Evolutionary conservation across 2,329 filamentous ascomycete species (phyloP).

Genomic region (Pseudogymnoascus sp.): DNA sequence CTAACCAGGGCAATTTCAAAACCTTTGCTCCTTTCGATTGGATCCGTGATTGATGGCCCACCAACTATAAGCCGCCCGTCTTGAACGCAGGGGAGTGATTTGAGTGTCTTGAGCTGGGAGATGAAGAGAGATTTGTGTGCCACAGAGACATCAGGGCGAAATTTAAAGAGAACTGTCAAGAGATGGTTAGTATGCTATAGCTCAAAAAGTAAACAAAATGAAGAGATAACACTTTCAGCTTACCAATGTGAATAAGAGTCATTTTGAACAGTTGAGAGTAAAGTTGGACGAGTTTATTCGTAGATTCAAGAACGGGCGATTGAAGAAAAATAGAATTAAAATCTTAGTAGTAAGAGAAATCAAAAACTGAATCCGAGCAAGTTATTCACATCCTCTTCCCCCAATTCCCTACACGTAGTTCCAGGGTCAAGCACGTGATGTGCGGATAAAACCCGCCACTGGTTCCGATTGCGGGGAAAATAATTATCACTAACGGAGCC

Average conservation of each 20-base stretch:
- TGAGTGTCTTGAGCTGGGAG: conserved; percentile 15
- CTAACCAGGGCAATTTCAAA: conserved; percentile 20
- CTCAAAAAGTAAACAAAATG: neutral
- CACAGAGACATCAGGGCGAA: conserved; percentile 12
- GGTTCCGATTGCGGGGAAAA: neutral
- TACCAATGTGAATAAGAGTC: conserved; percentile 21
- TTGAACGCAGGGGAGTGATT: conserved; percentile 16
- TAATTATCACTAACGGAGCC: neutral
- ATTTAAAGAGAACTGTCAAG: conserved; percentile 19
- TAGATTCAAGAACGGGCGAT: neutral
- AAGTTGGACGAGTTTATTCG: neutral
- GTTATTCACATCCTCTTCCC: neutral
- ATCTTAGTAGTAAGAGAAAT: neutral
- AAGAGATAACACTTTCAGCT: neutral
- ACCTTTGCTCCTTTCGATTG: conserved; percentile 18
- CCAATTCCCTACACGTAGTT: no score
- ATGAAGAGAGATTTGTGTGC: conserved; percentile 16
- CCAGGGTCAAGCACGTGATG: neutral
- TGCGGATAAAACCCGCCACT: neutral
- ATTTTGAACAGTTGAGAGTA: conserved; percentile 12
- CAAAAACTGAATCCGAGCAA: neutral
- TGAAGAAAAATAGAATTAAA: neutral
- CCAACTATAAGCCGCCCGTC: conserved; percentile 18
- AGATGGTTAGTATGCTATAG: neutral
- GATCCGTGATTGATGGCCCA: conserved; percentile 18